Percentiles rank a stretch among this genome's conserved stretches.
phyloP scores from a whole-genome alignment of 495 filamentous ascomycete species.

The Aspergillus funiculosus region DNA sequence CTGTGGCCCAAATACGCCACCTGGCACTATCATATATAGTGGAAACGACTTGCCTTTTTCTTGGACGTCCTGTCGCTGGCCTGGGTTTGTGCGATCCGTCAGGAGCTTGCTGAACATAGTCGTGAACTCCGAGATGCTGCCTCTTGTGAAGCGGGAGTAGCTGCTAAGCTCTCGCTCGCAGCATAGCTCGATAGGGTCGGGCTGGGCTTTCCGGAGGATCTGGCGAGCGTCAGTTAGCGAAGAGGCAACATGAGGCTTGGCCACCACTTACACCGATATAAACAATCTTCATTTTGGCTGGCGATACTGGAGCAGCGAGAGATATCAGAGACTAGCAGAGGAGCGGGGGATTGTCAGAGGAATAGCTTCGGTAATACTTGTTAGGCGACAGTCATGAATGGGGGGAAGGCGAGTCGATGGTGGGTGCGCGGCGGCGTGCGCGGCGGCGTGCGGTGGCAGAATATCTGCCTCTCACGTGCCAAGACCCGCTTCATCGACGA shows the following conservation, averaged over 20 bases:
- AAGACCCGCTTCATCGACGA: background rate
- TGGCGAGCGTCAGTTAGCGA: slow-evolving; percentile 25
- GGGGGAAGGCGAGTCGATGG: background rate
- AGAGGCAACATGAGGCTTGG: background rate
- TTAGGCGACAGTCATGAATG: too few relatives aligned
- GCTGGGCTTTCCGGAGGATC: slow-evolving; percentile 75
- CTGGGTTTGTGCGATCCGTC: slow-evolving; percentile 78
- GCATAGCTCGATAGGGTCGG: slow-evolving; percentile 76
- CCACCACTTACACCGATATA: slow-evolving; percentile 12
- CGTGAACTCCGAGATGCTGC: slow-evolving; percentile 47
- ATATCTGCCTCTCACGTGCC: slow-evolving; percentile 3
- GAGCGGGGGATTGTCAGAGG: too few relatives aligned
- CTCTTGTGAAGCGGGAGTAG: slow-evolving; percentile 75
- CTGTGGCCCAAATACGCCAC: too few relatives aligned
- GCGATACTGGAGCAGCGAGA: background rate
- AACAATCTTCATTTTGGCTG: slow-evolving; percentile 15
- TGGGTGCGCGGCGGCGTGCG: background rate
- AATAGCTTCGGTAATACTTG: too few relatives aligned
- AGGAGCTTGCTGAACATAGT: slow-evolving; percentile 53
- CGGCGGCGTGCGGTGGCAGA: slow-evolving; percentile 7
- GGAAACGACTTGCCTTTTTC: slow-evolving; percentile 56
- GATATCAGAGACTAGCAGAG: too few relatives aligned
- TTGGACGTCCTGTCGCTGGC: slow-evolving; percentile 84
- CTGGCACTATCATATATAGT: too few relatives aligned
- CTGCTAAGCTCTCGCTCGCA: slow-evolving; percentile 73